Percentiles rank a stretch among this genome's conserved stretches.
phyloP scores from a whole-genome alignment of 306 rosid genomes.

The Glycyrrhiza uralensis region DNA sequence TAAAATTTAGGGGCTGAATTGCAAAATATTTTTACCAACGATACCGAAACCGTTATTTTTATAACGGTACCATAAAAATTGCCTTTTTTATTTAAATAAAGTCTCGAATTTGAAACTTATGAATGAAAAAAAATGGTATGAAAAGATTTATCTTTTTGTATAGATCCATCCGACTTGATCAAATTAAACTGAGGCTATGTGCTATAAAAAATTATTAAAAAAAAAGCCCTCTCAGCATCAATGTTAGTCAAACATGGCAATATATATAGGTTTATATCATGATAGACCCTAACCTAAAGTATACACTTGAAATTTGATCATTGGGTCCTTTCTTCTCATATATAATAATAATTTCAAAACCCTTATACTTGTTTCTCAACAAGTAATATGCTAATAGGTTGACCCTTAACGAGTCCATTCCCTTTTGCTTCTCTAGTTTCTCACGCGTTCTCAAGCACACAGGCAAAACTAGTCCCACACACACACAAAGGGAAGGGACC shows the following conservation, averaged over 20 bases:
- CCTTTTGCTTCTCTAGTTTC: slow-evolving; percentile 34
- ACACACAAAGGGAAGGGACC: slow-evolving; percentile 30
- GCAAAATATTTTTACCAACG: too few relatives aligned
- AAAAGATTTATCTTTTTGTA: too few relatives aligned
- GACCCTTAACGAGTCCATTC: slow-evolving; percentile 47
- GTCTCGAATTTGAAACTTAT: too few relatives aligned
- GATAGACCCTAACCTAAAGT: slow-evolving; percentile 24
- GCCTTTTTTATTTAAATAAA: too few relatives aligned
- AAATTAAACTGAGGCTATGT: too few relatives aligned
- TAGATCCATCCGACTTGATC: too few relatives aligned
- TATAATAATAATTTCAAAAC: slow-evolving; percentile 48
- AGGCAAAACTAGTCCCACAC: slow-evolving; percentile 37
- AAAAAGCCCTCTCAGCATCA: slow-evolving; percentile 29
- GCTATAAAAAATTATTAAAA: background rate
- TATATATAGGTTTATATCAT: slow-evolving; percentile 29
- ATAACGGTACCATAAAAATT: too few relatives aligned
- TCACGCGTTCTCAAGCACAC: slow-evolving; percentile 43
- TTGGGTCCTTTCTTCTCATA: slow-evolving; percentile 36
- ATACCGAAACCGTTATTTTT: too few relatives aligned
- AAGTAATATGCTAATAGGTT: slow-evolving; percentile 41
- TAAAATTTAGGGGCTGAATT: too few relatives aligned
- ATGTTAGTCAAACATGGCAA: slow-evolving; percentile 45
- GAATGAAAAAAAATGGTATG: too few relatives aligned
- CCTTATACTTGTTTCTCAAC: slow-evolving; percentile 42
- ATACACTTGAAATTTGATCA: slow-evolving; percentile 35